phyloP scores from a whole-genome alignment of 345 rosid species.

The Turritis glabra region DNA sequence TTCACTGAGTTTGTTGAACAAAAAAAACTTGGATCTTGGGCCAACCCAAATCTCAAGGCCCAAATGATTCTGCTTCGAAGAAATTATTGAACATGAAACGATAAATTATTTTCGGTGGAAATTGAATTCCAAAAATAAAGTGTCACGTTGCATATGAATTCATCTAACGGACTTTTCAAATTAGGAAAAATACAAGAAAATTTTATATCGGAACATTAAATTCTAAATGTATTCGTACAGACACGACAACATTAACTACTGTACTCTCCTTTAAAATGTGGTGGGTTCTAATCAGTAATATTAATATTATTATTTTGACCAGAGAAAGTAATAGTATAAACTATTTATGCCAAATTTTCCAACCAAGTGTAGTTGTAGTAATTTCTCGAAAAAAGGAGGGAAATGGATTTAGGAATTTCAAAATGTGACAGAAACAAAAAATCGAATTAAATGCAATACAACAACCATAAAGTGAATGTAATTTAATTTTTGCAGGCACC shows the following conservation, averaged over 20 bases:
- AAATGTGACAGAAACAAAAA: background rate
- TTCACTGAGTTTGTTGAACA: no score
- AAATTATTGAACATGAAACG: background rate
- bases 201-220: conserved; percentile 1
- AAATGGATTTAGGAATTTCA: background rate
- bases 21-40: background rate
- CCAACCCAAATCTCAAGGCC: conserved; percentile 6
- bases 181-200: background rate
- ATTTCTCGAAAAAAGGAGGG: background rate
- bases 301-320: no score
- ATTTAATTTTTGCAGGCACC: conserved; percentile 48
- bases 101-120: background rate
- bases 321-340: background rate
- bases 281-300: no score
- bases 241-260: conserved; percentile 14
- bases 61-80: background rate
- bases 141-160: conserved; percentile 19
- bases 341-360: background rate
- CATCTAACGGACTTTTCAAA: background rate
- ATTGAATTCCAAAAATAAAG: background rate
- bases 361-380: no score
- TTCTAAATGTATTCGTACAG: conserved; percentile 12
- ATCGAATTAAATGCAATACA: conserved; percentile 62
- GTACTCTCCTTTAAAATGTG: background rate
- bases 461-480: conserved; percentile 50